Evolutionary conservation across 2,329 filamentous ascomycete species (phyloP).

Genomic region (Penicillium sp.): DNA sequence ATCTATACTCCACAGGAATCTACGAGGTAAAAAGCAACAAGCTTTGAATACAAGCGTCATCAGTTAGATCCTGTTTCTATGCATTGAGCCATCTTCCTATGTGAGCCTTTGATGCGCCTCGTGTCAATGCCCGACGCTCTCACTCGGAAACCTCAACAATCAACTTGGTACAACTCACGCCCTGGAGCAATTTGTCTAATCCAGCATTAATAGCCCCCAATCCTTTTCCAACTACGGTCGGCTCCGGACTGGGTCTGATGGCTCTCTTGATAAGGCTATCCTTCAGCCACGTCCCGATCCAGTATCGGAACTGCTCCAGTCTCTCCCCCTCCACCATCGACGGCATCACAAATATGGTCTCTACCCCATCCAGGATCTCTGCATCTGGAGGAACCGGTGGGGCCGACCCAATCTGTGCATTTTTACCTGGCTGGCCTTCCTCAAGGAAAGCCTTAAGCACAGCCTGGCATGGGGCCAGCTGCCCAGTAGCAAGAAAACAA

Average conservation of each 20-base stretch:
- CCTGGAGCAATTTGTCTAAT: constrained; percentile 40
- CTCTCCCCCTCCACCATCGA: constrained; percentile 40
- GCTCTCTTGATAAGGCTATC: constrained; percentile 36
- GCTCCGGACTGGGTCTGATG: constrained; percentile 47
- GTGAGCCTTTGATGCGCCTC: no score
- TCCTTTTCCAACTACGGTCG: constrained; percentile 42
- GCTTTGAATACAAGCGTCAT: no score
- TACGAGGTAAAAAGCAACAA: no score
- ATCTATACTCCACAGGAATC: no score
- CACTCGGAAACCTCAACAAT: constrained; percentile 49
- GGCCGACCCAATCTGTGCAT: constrained; percentile 45
- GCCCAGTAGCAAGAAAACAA: constrained; percentile 49
- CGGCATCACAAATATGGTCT: constrained; percentile 46
- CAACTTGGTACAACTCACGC: constrained; percentile 51
- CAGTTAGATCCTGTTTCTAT: no score
- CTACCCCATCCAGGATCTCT: constrained; percentile 36
- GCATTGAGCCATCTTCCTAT: no score
- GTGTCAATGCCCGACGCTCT: no score
- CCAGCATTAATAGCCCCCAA: constrained; percentile 44
- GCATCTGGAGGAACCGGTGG: constrained; percentile 38
- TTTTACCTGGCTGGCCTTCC: background rate
- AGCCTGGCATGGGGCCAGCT: constrained; percentile 41
- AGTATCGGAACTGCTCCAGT: constrained; percentile 44
- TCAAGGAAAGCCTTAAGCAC: constrained; percentile 42
- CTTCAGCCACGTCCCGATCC: constrained; percentile 46